Conservation (phyloP, 2,329 filamentous ascomycete genomes). For the Paramyrothecium sp. region DNA sequence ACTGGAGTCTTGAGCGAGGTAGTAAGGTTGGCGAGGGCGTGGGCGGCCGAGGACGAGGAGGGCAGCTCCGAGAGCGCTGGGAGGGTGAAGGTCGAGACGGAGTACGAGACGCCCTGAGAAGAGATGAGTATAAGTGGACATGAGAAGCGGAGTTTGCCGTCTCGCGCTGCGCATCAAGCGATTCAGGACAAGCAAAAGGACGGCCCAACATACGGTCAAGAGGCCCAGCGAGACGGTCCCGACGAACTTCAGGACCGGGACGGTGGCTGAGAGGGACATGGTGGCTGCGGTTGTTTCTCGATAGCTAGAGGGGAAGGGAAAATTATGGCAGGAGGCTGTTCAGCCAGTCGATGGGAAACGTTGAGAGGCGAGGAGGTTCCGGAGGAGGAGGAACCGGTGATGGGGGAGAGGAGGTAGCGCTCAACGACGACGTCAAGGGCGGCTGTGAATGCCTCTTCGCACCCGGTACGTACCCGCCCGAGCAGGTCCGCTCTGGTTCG, state of each 20-base stretch:
- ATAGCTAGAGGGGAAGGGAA: neutral
- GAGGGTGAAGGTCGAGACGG: constrained; percentile 73
- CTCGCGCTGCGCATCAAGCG: neutral
- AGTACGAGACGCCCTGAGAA: constrained; percentile 80
- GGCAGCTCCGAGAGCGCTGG: constrained; percentile 80
- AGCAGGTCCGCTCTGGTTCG: constrained; percentile 9
- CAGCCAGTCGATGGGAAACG: neutral
- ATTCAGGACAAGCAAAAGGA: neutral
- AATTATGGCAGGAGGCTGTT: neutral
- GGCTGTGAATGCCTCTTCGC: neutral
- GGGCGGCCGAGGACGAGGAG: constrained; percentile 67
- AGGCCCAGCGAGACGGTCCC: constrained; percentile 87
- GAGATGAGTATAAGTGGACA: neutral
- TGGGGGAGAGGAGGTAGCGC: constrained; percentile 10
- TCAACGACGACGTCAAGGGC: constrained; percentile 12
- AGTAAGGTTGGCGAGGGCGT: constrained; percentile 68
- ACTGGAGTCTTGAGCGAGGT: constrained; percentile 63
- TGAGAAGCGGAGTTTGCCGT: constrained; percentile 7
- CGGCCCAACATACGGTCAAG: constrained; percentile 66
- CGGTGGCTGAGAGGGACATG: constrained; percentile 63
- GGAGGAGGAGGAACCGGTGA: constrained; percentile 11
- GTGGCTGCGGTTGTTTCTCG: constrained; percentile 11
- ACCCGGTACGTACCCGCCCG: neutral
- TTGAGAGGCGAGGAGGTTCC: neutral
- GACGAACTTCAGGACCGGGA: constrained; percentile 86